Percentiles rank a stretch among this genome's conserved stretches.
These are phyloP conservation scores for Cryptococcus deneoformans DNA, from an alignment of 1,284 basidiomycete species.

Conservation along the genomic window DNA sequence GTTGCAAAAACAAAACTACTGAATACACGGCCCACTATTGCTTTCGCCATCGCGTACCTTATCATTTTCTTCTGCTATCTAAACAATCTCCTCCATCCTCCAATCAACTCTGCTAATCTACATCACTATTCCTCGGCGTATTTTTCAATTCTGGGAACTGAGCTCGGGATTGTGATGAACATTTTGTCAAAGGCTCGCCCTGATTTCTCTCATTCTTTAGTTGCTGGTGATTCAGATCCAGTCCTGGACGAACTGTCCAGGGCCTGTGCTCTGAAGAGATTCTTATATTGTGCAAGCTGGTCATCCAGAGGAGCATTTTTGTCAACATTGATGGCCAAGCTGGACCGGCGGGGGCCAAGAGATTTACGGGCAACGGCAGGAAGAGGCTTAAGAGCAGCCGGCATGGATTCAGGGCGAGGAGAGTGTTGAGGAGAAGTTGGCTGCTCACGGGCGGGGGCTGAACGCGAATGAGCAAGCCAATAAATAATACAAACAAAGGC, in stretches of 20 bases:
- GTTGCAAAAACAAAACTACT: too few relatives aligned
- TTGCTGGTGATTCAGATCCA: constrained; percentile 4
- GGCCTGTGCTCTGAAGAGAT: constrained; percentile 29
- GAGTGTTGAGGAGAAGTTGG: constrained; percentile 16
- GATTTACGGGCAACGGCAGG: constrained; percentile 18
- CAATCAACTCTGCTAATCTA: too few relatives aligned
- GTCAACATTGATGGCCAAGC: constrained; percentile 25
- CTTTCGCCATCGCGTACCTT: too few relatives aligned
- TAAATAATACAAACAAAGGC: neutral
- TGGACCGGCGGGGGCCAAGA: constrained; percentile 25
- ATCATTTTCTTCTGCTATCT: too few relatives aligned
- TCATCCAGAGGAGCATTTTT: constrained; percentile 34
- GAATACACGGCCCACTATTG: too few relatives aligned
- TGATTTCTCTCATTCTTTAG: neutral
- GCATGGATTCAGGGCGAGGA: constrained; percentile 18
- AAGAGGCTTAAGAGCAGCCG: constrained; percentile 10
- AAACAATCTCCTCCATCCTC: too few relatives aligned
- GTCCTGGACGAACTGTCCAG: constrained; percentile 9
- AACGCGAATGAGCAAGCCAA: neutral
- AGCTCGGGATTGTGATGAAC: too few relatives aligned
- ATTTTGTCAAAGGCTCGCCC: too few relatives aligned
- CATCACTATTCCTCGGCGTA: too few relatives aligned
- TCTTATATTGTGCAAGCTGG: constrained; percentile 41
- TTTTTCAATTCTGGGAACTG: too few relatives aligned
- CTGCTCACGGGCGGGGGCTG: constrained; percentile 17